Evolutionary conservation across 2,329 filamentous ascomycete genomes (phyloP), one percentile per base, ranked within the genome.

Genomic region (Neofusicoccum cordaticola): DNA sequence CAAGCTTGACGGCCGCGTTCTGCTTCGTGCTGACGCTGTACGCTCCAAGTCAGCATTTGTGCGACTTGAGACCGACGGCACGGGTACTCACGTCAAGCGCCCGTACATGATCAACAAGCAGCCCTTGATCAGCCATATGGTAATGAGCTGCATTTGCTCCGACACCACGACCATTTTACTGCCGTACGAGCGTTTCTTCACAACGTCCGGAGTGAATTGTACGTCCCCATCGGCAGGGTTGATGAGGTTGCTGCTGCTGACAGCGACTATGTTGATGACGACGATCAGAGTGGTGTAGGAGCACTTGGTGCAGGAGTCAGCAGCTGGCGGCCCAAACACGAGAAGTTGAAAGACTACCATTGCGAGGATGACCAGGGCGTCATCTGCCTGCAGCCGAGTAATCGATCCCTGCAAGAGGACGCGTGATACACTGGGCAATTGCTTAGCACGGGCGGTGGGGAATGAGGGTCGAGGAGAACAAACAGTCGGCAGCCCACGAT

Each of bases 61-160:
- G 27, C 37, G 8, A 15, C 37, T 12, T 12, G 37, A 39, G 27
- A 31, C 27, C 6, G 27, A 15, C 6, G 37, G 37, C 52, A 31
- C 72, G 64, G 22, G 19, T 6, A 70, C 73, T 62, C 73, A 77
- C 44, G 82, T 84, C 74, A 84, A 80, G 44, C 82, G 80, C 37
- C 75, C 73, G 71, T 86, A 86, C 50, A 86, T 83, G 44, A 84
- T 75, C 68, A 85, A 72, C 71, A 86, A 79, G 69, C 83, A 85
- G 27, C 79, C 74, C 67, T 86, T 86, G 67, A 84, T 76, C 15
- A 79, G 71, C 83, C 84, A 86, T 3, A 82, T 78, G 1, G 79
- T 81, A 1, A 79, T 73, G 45, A 84, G 75, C 67, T 83, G 84
- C 69, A 81, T 83, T 65, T 85, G 79, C 67, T 86, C 84, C 13